Conservation (phyloP, 176 grass and related monocot genomes). For the Carex myosuroides region DNA sequence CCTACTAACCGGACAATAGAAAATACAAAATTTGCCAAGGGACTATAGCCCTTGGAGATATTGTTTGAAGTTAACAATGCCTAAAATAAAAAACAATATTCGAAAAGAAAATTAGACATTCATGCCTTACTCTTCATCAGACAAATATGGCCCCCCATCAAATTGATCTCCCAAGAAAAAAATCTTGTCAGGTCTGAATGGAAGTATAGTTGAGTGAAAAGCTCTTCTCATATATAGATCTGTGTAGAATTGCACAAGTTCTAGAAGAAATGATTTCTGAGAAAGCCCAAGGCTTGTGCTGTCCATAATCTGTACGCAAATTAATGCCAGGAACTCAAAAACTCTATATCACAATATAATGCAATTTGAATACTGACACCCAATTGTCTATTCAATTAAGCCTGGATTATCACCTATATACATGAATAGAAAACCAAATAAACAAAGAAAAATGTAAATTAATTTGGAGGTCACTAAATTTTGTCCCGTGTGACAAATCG, state of each 20-base stretch:
- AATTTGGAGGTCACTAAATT: neutral
- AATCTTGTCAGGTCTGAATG: slow-evolving; percentile 64
- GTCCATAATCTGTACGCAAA: slow-evolving; percentile 79
- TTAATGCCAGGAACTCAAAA: neutral
- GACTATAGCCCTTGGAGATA: neutral
- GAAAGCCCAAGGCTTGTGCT: slow-evolving; percentile 68
- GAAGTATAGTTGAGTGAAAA: slow-evolving; percentile 69
- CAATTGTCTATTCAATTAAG: neutral
- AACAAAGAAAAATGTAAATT: neutral
- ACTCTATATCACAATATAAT: neutral
- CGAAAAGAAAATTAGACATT: slow-evolving; percentile 43
- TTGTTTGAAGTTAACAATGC: neutral
- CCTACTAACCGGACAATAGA: neutral
- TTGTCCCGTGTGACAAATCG: neutral
- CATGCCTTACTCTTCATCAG: slow-evolving; percentile 92
- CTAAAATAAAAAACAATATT: slow-evolving; percentile 8
- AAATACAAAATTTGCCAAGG: slow-evolving; percentile 9
- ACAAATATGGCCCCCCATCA: slow-evolving; percentile 70
- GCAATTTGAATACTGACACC: neutral
- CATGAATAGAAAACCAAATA: neutral
- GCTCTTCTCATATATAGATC: slow-evolving; percentile 95
- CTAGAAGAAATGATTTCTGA: slow-evolving; percentile 49
- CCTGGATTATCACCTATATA: neutral
- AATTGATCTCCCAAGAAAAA: slow-evolving; percentile 89
- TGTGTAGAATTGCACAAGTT: slow-evolving; percentile 74